A percentile compares a stretch with the other conserved stretches of the same genome.
These are phyloP conservation scores for Sicyos edulis DNA, from an alignment of 306 rosid species.

Conservation along the genomic window DNA sequence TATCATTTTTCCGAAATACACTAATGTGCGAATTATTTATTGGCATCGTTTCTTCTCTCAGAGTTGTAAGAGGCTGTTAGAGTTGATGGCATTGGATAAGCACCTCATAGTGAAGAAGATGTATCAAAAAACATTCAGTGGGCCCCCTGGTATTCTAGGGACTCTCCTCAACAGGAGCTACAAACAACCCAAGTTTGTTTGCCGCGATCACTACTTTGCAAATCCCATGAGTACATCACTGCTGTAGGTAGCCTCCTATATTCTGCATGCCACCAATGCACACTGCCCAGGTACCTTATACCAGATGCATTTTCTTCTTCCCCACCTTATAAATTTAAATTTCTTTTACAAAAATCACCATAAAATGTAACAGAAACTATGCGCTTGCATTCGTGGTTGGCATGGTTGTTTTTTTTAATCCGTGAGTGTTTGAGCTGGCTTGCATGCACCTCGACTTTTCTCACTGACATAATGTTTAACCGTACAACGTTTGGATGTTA, in stretches of 20 bases:
- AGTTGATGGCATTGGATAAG: slow-evolving; percentile 70
- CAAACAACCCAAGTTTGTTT: slow-evolving; percentile 34
- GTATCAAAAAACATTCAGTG: slow-evolving; percentile 43
- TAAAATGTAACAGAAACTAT: neutral
- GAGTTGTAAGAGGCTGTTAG: slow-evolving; percentile 77
- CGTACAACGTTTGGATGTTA: too few species aligned
- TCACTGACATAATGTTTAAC: too few species aligned
- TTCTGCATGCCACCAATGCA: neutral
- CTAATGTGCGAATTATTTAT: neutral
- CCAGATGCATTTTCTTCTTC: neutral
- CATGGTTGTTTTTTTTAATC: too few species aligned
- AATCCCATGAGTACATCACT: slow-evolving; percentile 68
- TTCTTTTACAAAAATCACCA: neutral
- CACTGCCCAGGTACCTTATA: slow-evolving; percentile 2
- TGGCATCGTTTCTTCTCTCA: slow-evolving; percentile 24
- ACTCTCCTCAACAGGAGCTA: slow-evolving; percentile 43
- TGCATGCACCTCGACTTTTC: too few species aligned
- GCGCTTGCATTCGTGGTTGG: slow-evolving; percentile 1
- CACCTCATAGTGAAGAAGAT: slow-evolving; percentile 67
- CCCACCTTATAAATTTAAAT: neutral
- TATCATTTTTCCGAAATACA: neutral
- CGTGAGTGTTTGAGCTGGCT: too few species aligned
- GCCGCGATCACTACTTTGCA: slow-evolving; percentile 65
- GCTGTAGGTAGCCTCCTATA: slow-evolving; percentile 36
- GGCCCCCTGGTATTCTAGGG: slow-evolving; percentile 45